A percentile compares a stretch with the other conserved stretches of the same genome.
Evolutionary conservation across 2,329 filamentous ascomycete species (phyloP).

Genomic region (Diaporthe sp.): DNA sequence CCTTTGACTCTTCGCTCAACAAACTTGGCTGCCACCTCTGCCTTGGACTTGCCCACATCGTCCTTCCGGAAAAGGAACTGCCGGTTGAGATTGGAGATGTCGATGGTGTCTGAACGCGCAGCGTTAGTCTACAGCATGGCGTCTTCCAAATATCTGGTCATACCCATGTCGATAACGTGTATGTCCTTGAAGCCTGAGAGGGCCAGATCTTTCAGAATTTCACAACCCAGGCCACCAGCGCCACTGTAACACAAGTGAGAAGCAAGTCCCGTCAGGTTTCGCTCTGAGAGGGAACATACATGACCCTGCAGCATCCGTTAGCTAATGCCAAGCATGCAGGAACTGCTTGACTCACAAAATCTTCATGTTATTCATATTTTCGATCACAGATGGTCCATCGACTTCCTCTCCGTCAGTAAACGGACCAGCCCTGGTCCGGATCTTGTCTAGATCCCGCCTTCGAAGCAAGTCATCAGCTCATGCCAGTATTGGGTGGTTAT

Average conservation of each 20-base stretch:
- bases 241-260: conserved; percentile 69
- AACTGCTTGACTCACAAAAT: conserved; percentile 71
- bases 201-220: conserved; percentile 96
- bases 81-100: conserved; percentile 97
- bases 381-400: conserved; percentile 65
- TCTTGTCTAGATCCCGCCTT: conserved; percentile 87
- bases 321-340: conserved; percentile 24
- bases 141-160: conserved; percentile 44
- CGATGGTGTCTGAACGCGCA: conserved; percentile 82
- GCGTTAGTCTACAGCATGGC: conserved; percentile 32
- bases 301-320: conserved; percentile 59
- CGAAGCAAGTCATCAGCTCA: conserved; percentile 41
- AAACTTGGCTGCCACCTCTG: conserved; percentile 91
- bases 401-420: conserved; percentile 78
- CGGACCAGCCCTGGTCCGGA: conserved; percentile 82
- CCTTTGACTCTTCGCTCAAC: conserved; percentile 91
- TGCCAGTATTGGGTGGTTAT: not conserved
- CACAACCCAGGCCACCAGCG: conserved; percentile 93
- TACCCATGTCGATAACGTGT: conserved; percentile 98
- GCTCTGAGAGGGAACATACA: conserved; percentile 54
- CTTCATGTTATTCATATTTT: conserved; percentile 77
- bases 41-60: conserved; percentile 95
- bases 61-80: conserved; percentile 95
- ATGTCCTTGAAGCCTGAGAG: conserved; percentile 97
- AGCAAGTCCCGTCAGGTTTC: conserved; percentile 39